Conservation (phyloP, 2,329 filamentous ascomycete genomes). For the Claviceps pazoutovae region DNA sequence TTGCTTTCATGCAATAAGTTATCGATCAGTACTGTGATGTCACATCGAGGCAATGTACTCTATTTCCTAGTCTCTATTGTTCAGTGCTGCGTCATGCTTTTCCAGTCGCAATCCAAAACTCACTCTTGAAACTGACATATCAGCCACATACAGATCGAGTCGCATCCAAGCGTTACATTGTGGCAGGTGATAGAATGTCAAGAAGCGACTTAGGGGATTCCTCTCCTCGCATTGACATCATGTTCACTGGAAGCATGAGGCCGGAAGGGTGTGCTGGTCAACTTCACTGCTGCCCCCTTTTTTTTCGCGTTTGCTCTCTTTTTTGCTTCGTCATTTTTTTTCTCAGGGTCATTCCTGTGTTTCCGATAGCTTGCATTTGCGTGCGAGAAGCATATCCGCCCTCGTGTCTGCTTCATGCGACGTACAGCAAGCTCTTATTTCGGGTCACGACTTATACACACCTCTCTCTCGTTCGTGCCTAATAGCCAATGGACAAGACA, state of each 20-base stretch:
- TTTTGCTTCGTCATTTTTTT: neutral
- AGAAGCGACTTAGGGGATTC: neutral
- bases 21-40: neutral
- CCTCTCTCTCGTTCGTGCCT: neutral
- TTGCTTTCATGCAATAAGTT: neutral
- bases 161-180: neutral
- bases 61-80: neutral
- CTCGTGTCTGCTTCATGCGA: neutral
- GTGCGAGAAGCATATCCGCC: neutral
- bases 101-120: neutral
- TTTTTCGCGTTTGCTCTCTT: neutral
- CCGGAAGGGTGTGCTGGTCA: neutral
- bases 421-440: neutral
- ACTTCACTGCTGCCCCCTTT: neutral
- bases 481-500: neutral
- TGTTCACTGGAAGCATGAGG: neutral
- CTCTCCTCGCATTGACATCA: neutral
- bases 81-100: neutral
- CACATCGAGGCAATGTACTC: neutral
- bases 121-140: neutral
- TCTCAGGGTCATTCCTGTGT: neutral
- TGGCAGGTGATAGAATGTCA: neutral
- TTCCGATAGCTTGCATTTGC: neutral
- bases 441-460: neutral
- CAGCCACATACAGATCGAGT: neutral